A percentile compares a stretch with the other conserved stretches of the same genome.
Evolutionary conservation across 208 protist genomes (phyloP).

Genomic region (Trypanosoma brucei): DNA sequence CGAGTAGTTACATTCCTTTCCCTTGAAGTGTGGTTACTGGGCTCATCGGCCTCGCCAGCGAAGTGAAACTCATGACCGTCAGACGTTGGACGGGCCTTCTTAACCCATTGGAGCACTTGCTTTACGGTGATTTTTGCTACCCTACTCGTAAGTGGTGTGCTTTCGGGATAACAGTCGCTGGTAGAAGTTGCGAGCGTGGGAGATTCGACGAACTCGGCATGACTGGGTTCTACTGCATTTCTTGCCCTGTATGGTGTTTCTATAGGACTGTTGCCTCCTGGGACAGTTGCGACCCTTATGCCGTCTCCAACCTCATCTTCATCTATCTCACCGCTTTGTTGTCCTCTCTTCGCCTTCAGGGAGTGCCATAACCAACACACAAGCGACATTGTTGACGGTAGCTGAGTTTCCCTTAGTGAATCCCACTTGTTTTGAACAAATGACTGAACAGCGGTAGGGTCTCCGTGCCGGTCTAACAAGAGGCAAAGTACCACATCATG

Average conservation of each 20-base stretch:
- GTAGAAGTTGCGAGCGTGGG: no score
- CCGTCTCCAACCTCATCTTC: no score
- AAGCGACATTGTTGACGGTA: slow-evolving; percentile 20
- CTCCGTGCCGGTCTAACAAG: slow-evolving; percentile 15
- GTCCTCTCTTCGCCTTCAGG: not conserved
- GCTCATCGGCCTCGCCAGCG: not conserved
- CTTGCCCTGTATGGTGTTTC: not conserved
- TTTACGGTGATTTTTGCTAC: slow-evolving; percentile 6
- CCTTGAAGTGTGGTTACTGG: not conserved
- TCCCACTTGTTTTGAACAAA: slow-evolving; percentile 15
- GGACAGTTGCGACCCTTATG: no score
- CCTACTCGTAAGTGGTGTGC: not conserved
- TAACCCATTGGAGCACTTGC: slow-evolving; percentile 8
- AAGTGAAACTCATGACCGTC: no score
- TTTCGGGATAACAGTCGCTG: no score
- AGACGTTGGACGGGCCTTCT: not conserved
- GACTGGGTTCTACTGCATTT: not conserved
- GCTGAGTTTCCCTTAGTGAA: slow-evolving; percentile 7
- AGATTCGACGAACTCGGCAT: not conserved
- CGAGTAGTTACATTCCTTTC: not conserved
- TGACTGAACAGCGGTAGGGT: slow-evolving; percentile 2
- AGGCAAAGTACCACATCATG: slow-evolving; percentile 16
- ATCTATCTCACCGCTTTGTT: not conserved
- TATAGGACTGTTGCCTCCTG: no score
- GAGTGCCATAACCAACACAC: slow-evolving; percentile 14